Evolutionary conservation across 768 basidiomycete species (phyloP), one percentile per base, ranked within the genome.

Genomic region (Sistotremastrum suecicum): DNA sequence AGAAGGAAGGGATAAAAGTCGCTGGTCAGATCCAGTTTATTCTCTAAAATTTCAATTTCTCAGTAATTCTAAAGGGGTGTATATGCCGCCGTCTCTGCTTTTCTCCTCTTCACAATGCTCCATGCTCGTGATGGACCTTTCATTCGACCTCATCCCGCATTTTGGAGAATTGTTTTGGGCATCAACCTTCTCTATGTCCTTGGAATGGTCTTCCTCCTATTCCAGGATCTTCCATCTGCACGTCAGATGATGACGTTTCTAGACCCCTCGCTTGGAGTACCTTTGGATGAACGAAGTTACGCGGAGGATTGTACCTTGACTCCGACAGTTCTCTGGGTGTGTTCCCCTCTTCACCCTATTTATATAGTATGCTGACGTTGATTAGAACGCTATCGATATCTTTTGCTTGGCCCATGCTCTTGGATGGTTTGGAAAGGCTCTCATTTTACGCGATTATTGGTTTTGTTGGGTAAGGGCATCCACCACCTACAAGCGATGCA

Each of bases 81-180:
- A 39, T 89, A 86, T 51, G 86, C 87, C 44, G 72, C 80, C 7
- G 67, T 83, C 41, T 70, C 70, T 7, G 72, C 80, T 38, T 90
- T 90, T 61, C 69, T 90, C 48, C 61, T 75, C 50, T 90, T 88
- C 62, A 83, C 83, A 31, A 82, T 83, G 74, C 70, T 91, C 42
- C 88, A 91, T 55, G 89, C 90, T 56, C 80, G 87, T 48, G 87
- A 91, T 58, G 87, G 87, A 0, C 87, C 87, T 32, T 91, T 85
- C 61, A 71, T 90, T 57, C 78, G 87, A 35, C 87, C 87, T 0
- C 87, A 91, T 60, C 87, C 87, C 49, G 82, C 79, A 11, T 84
- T 87, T 60, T 89, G 86, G 86, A 71, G 88, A 43, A 65, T 78
- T 36, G 71, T 87, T 4, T 68, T 90, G 30, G 86, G 84, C 29